A percentile compares a stretch with the other conserved stretches of the same genome.
Evolutionary conservation across 192 early-diverging fungal species (phyloP).

Genomic region (Linnemannia elongata): DNA sequence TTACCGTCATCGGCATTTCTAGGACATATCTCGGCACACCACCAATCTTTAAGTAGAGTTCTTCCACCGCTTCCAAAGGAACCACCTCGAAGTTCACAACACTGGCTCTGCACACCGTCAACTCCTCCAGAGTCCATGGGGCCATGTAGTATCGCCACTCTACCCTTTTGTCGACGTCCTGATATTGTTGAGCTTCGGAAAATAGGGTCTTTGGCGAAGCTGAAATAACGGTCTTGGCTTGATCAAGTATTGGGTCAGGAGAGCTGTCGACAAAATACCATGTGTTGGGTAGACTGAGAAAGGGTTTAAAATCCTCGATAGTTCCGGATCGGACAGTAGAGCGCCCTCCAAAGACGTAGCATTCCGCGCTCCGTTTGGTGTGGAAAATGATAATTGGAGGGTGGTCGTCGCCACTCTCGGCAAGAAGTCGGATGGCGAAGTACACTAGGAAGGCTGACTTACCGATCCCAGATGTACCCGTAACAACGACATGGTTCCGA

Average conservation of each 20-base stretch:
- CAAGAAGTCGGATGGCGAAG: conserved; percentile 33
- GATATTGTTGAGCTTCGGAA: too few species aligned
- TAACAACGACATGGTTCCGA: conserved; percentile 11
- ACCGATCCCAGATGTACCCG: conserved; percentile 33
- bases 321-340: conserved; percentile 18
- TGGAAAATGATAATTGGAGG: conserved; percentile 40
- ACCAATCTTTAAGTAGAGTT: too few species aligned
- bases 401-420: conserved; percentile 19
- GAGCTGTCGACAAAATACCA: conserved; percentile 5
- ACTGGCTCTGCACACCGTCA: too few species aligned
- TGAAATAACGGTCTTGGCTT: conserved; percentile 29
- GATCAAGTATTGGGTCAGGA: conserved; percentile 20
- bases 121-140: too few species aligned
- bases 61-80: too few species aligned
- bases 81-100: too few species aligned
- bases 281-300: conserved; percentile 17
- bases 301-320: conserved; percentile 30
- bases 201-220: neutral
- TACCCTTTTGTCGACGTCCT: too few species aligned
- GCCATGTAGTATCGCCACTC: too few species aligned
- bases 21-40: too few species aligned
- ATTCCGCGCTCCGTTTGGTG: conserved; percentile 11
- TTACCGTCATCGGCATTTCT: too few species aligned
- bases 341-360: conserved; percentile 38
- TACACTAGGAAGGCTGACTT: conserved; percentile 35